Conservation (phyloP, 139 green algal species). For the Yamagishiella unicocca region DNA sequence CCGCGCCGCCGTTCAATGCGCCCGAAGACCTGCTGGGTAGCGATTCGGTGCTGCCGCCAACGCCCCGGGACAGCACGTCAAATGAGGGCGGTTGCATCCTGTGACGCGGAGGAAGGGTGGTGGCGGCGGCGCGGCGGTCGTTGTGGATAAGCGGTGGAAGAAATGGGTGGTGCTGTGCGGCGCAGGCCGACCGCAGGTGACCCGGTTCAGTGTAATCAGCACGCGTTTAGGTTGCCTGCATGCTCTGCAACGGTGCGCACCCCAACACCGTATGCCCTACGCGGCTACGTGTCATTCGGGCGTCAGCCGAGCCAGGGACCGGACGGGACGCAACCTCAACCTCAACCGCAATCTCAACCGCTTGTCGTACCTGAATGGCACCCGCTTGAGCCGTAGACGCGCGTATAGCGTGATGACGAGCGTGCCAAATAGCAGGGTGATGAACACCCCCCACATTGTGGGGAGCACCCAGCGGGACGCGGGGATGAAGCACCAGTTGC, state of each 20-base stretch:
- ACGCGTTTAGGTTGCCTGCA: too few relatives aligned
- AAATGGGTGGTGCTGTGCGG: too few relatives aligned
- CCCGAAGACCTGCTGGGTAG: background rate
- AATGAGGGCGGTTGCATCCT: background rate
- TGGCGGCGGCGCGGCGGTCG: too few relatives aligned
- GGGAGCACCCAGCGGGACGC: constrained; percentile 33
- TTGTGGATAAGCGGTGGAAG: too few relatives aligned
- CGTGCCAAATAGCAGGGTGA: background rate
- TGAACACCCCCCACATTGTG: constrained; percentile 28
- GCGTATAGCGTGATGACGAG: constrained; percentile 40
- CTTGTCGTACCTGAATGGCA: constrained; percentile 49
- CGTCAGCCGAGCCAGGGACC: background rate
- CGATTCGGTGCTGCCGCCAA: background rate
- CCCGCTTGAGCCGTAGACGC: constrained; percentile 8
- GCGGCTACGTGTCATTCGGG: background rate
- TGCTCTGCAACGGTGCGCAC: too few relatives aligned
- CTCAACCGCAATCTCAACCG: too few relatives aligned
- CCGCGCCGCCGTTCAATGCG: background rate
- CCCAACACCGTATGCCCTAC: too few relatives aligned
- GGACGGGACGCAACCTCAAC: background rate
- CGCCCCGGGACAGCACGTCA: constrained; percentile 7
- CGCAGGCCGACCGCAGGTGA: too few relatives aligned
- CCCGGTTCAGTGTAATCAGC: too few relatives aligned
- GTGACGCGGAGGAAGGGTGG: too few relatives aligned
- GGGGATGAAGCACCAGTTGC: constrained; percentile 42